Evolutionary conservation across 2,329 filamentous ascomycete genomes (phyloP).

Genomic region (Talaromyces marneffei): DNA sequence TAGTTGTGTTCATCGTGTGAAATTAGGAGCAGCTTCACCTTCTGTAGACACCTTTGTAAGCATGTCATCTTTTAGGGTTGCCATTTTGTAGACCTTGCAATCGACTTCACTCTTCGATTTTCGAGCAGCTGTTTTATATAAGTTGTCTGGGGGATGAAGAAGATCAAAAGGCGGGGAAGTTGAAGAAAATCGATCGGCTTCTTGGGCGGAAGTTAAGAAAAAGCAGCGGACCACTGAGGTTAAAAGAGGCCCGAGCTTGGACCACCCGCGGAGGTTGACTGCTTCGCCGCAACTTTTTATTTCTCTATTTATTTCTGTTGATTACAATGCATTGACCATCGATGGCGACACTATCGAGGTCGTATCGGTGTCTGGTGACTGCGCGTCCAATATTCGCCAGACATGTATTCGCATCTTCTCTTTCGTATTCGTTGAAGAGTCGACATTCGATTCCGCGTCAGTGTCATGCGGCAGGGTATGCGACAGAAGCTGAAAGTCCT

Average conservation of each 20-base stretch:
- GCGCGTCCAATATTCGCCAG: slow-evolving; percentile 11
- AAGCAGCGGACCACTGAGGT: neutral
- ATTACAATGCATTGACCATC: neutral
- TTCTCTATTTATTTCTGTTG: neutral
- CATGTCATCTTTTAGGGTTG: slow-evolving; percentile 28
- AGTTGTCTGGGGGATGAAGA: neutral
- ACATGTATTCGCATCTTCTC: slow-evolving; percentile 26
- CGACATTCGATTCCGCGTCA: slow-evolving; percentile 18
- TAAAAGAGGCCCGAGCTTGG: slow-evolving; percentile 25
- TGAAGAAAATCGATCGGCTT: neutral
- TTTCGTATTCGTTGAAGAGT: slow-evolving; percentile 16
- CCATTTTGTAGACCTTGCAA: slow-evolving; percentile 18
- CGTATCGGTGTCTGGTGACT: slow-evolving; percentile 23
- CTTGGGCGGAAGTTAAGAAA: neutral
- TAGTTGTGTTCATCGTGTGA: neutral
- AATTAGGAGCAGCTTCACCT: slow-evolving; percentile 22
- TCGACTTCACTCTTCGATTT: neutral
- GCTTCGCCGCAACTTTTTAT: slow-evolving; percentile 10
- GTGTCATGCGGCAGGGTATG: slow-evolving; percentile 29
- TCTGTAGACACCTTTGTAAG: slow-evolving; percentile 40
- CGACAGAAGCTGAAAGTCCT: slow-evolving; percentile 22
- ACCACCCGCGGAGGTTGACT: slow-evolving; percentile 23
- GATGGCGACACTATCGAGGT: slow-evolving; percentile 10
- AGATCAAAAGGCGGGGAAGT: neutral
- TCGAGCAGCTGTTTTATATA: neutral